phyloP scores from a whole-genome alignment of 2,329 filamentous ascomycete genomes.

The Monilinia fructigena region DNA sequence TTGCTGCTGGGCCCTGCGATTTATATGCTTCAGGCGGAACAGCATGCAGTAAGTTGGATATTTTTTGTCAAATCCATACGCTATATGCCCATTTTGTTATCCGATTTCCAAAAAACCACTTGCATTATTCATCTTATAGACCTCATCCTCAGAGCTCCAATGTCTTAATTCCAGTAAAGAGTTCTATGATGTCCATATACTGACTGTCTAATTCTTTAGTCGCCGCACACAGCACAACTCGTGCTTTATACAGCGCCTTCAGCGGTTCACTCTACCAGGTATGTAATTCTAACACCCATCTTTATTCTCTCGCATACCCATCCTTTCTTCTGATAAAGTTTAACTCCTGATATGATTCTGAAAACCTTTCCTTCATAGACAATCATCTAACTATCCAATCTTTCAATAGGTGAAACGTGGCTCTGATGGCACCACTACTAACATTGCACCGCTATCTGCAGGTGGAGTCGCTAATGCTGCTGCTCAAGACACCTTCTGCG shows the following conservation, averaged over 20 bases:
- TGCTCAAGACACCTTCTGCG: constrained; percentile 61
- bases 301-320: no score
- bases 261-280: constrained; percentile 55
- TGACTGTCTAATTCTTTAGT: constrained; percentile 38
- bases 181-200: background rate
- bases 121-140: no score
- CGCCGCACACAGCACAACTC: constrained; percentile 64
- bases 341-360: background rate
- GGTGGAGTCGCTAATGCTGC: constrained; percentile 63
- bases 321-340: no score
- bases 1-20: constrained; percentile 58
- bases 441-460: constrained; percentile 47
- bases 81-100: no score
- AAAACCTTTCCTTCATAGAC: background rate
- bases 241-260: constrained; percentile 57
- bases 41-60: constrained; percentile 46
- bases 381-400: background rate
- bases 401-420: constrained; percentile 48
- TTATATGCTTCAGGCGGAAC: constrained; percentile 58
- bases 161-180: no score
- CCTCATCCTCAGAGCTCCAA: no score
- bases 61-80: background rate
- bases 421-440: constrained; percentile 46
- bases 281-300: background rate
- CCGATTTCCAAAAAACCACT: no score